Base-by-base conservation (phyloP, 2,329 filamentous ascomycete genomes). In the Penicillium brasilianum region DNA sequence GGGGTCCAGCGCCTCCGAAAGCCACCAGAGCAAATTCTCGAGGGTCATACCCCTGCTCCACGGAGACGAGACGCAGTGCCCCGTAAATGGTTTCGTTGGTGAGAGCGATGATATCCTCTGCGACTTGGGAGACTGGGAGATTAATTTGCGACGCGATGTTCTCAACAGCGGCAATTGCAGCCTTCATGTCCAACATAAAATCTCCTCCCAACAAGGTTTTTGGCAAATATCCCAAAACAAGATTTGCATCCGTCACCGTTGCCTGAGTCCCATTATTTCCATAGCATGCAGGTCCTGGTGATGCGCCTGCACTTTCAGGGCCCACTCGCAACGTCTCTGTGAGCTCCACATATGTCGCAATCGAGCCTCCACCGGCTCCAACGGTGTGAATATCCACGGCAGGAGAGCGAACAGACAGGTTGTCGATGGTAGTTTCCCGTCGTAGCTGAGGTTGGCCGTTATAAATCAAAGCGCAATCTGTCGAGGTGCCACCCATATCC, bases 41-140 rank as follows among this genome's bases (percentile, higher is more conserved):
- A 25, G 82, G 81, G 60, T 84, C 81, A 57, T 82, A 81, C 37
- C 82, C 82, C 66, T 83, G 81, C 63, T 84, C 82, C 4, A 84
- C 79, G 0, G 82, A 83, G 0, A 84, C 81, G 4, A 83, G 71
- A 44, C 82, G 76, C 30, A 84, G 69, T 13, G 82, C 82, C 4
- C 82, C 81, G 58, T 83, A 81, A 76, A 84, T 84, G 7, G 80
- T 80, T 66, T 84, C 82, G 56, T 84, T 83, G 37, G 82, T 78
- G 2, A 84, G 66, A 49, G 82, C 77, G 51, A 84, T 77, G 46
- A 83, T 83, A 28, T 80, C 80, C 66, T 83, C 80, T 0, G 82
- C 82, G 0, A 81, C 77, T 34, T 81, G 71, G 1, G 73, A 72
- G 1, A 75, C 68, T 1, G 76, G 70, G 20, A 83, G 74, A n/a